Evolutionary conservation across 192 early-diverging fungal genomes (phyloP), one percentile per base, ranked within the genome.

Genomic region (Geranomyces variabilis): DNA sequence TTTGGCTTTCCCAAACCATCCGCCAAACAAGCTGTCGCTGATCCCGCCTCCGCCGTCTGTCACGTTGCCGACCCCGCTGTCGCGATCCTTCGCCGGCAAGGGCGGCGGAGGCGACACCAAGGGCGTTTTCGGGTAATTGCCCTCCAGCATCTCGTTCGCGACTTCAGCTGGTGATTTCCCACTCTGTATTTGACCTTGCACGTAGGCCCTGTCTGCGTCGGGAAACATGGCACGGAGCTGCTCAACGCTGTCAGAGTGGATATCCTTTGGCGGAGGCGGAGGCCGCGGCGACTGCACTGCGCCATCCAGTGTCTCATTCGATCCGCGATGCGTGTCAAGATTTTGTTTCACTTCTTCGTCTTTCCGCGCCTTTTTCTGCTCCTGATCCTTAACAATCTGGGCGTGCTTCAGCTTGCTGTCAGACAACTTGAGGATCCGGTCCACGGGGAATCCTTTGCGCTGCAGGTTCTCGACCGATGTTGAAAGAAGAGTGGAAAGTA

Each of bases 371-470:
- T 81, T 56, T 77, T 80, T 49, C 83, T 33, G 53, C 84, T 89
- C 46, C 86, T 63, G 17, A 26, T 60, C 68, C 51, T 65, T 74
- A 8, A 67, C 59, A 14, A 76, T 70, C 58, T 76, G 67, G 0
- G 68, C 68, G 30, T 70, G 24, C 64, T 75, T 81, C 45, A 81
- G 22, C 43, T 78, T 78, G 36, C 69, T 73, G 41, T 74, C 62
- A 29, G 77, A 51, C 9, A 80, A 48, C 48, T 80, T 86, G 34
- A 89, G 66, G 14, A 90, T 85, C n/a, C 88, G 76, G 57, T 90
- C 88, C 4, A 90, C 88, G 4, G 87, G 87, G 74, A 89, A 90
- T 19, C 88, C 88, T 82, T 92, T 95, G 17, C 90, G 81, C 30
- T 83, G 81, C 53, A 94, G 65, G 51, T 88, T 86, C 12, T 84